Base-by-base conservation (phyloP, 2,329 filamentous ascomycete genomes). In the Verticillium zaregamsianum region DNA sequence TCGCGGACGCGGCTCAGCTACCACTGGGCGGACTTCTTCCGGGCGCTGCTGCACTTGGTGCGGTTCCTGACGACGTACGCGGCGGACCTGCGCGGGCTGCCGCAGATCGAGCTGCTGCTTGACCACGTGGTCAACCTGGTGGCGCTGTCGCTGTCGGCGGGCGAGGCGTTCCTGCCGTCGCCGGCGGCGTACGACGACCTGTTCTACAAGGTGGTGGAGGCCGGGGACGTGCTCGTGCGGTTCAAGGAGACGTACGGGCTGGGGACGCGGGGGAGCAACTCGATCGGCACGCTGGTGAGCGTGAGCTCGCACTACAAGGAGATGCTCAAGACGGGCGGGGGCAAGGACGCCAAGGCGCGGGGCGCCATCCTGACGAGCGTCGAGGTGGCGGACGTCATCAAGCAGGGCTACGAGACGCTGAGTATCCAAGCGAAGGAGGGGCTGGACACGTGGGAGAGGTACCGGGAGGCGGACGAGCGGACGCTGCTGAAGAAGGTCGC, bases 181-280 rank as follows among this genome's bases (percentile, higher is more conserved):
- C 89, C 93, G 0, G 86, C 90, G 20, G 89, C 92, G 2, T 98
- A 98, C 74, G 95, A 99, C 69, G 95, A 99, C 71, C 82, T 99
- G 0, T 98, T 99, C 78, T 99, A 99, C 85, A 99, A 99, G 77
- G 85, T 98, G 2, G 93, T 98, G 31, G 95, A 99, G 76, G 91
- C 90, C 2, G 92, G 93, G 12, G 92, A 96, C 57, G 84, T 92
- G 14, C 83, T 98, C 25, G 79, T 83, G 35, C 92, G 91, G 71
- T 97, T 98, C 77, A 87, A 92, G 49, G 87, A 93, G 65, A 89
- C 86, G 11, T 98, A 95, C 74, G 77, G 79, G 5, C 76, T 90
- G 17, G 79, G 77, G 2, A 84, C 82, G 63, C 76, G 86, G 55
- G 76, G 81, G 25, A 86, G 83, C 55, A 90, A 84, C 76, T 91